These are phyloP conservation scores for Colletotrichum liaoningense DNA, from an alignment of 2,329 filamentous ascomycete species.

Conservation along the genomic window DNA sequence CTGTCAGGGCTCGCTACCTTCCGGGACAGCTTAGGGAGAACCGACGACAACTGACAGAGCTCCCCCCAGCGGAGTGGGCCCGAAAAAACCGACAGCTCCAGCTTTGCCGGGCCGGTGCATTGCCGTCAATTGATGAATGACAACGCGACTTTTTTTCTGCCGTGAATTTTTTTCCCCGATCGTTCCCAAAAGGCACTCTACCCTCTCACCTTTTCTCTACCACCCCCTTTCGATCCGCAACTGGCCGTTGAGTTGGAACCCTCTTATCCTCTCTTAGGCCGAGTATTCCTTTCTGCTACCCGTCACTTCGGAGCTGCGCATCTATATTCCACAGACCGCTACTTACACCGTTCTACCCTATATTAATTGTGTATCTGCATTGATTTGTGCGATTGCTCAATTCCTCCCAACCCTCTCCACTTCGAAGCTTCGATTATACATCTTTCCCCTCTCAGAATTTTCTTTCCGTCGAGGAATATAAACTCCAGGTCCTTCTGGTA, in stretches of 20 bases:
- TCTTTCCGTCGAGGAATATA: neutral
- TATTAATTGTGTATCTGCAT: slow-evolving; percentile 22
- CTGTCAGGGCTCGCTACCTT: too few relatives aligned
- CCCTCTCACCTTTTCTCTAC: slow-evolving; percentile 1
- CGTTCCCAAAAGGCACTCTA: neutral
- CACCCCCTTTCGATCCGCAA: neutral
- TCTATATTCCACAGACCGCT: slow-evolving; percentile 13
- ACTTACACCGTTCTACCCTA: slow-evolving; percentile 7
- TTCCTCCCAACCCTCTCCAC: slow-evolving; percentile 18
- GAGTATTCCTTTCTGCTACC: neutral
- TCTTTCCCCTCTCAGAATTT: neutral
- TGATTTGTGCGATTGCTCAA: slow-evolving; percentile 33
- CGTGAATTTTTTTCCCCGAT: slow-evolving; percentile 25
- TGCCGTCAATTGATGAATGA: slow-evolving; percentile 35
- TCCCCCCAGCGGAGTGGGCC: slow-evolving; percentile 22
- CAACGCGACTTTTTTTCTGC: slow-evolving; percentile 28
- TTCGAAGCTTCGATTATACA: slow-evolving; percentile 4
- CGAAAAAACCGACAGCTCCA: slow-evolving; percentile 31
- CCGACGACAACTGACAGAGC: slow-evolving; percentile 2
- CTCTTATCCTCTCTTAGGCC: slow-evolving; percentile 5
- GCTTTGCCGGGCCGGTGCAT: slow-evolving; percentile 32
- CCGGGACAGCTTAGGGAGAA: neutral
- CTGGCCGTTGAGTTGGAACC: slow-evolving; percentile 14
- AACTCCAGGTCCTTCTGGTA: neutral
- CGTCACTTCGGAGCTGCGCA: slow-evolving; percentile 10